Evolutionary conservation across 2,329 filamentous ascomycete genomes (phyloP).

Genomic region (Penicillium decumbens): DNA sequence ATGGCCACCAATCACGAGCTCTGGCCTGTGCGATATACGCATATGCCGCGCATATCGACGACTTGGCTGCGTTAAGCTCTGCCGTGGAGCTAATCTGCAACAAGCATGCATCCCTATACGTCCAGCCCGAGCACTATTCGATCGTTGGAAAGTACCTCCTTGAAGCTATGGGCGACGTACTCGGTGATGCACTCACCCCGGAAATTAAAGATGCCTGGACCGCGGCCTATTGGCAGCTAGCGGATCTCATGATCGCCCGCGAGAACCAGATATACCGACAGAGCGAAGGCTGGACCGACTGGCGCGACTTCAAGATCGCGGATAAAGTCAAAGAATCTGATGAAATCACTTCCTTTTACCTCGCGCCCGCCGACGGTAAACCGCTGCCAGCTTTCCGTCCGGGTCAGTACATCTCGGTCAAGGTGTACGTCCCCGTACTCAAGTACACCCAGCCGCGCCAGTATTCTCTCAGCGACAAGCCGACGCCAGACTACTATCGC

Average conservation of each 20-base stretch:
- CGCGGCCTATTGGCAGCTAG: constrained; percentile 68
- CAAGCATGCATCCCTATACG: constrained; percentile 68
- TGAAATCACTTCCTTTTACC: constrained; percentile 66
- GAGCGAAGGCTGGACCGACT: constrained; percentile 60
- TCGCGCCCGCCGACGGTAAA: constrained; percentile 58
- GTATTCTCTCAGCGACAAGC: constrained; percentile 67
- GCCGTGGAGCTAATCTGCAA: constrained; percentile 66
- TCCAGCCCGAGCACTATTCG: constrained; percentile 64
- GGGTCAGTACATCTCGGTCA: constrained; percentile 68
- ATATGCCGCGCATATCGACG: constrained; percentile 67
- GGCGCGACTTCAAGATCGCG: constrained; percentile 62
- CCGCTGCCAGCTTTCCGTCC: constrained; percentile 61
- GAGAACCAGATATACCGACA: constrained; percentile 61
- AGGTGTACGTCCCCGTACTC: constrained; percentile 54
- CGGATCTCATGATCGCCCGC: constrained; percentile 64
- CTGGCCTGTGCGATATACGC: constrained; percentile 65
- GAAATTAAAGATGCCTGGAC: constrained; percentile 64
- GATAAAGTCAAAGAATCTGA: constrained; percentile 63
- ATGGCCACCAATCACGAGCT: constrained; percentile 64
- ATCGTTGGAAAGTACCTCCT: constrained; percentile 67
- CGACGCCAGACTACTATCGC: constrained; percentile 58
- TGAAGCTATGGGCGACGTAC: constrained; percentile 60
- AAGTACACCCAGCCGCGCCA: constrained; percentile 64
- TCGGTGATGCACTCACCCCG: constrained; percentile 63
- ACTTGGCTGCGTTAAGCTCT: constrained; percentile 56